These are phyloP conservation scores for Calonectria fujianensis DNA, from an alignment of 2,329 filamentous ascomycete genomes.

Conservation along the genomic window DNA sequence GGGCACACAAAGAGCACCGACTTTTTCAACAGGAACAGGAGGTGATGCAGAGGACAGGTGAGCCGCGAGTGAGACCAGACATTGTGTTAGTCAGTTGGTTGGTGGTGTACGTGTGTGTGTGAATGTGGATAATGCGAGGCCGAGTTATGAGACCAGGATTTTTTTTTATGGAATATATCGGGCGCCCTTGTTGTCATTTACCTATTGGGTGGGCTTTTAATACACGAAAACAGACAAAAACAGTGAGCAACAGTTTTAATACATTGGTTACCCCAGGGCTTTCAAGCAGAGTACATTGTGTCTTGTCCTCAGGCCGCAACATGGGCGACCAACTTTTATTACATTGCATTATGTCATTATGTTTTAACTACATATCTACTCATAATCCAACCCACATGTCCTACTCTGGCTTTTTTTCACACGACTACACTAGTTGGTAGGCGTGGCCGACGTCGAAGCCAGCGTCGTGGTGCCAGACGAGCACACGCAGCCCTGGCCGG, in stretches of 20 bases:
- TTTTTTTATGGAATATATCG: not conserved
- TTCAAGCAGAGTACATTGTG: not conserved
- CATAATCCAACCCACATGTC: not conserved
- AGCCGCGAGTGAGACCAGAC: not conserved
- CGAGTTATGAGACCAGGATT: not conserved
- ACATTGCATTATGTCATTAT: constrained; percentile 16
- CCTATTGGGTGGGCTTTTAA: not conserved
- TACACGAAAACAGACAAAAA: not conserved
- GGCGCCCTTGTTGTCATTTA: not conserved
- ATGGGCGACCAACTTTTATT: not conserved
- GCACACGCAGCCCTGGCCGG: constrained; percentile 65
- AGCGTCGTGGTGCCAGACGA: constrained; percentile 48
- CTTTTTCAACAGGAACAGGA: not conserved
- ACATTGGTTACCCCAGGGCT: not conserved
- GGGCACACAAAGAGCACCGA: constrained; percentile 20
- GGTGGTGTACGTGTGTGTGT: too few species aligned
- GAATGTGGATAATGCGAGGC: not conserved
- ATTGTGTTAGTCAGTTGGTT: not conserved
- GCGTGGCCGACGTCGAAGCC: constrained; percentile 45
- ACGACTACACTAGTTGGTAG: constrained; percentile 26
- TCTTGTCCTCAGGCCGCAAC: not conserved
- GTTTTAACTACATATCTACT: constrained; percentile 12
- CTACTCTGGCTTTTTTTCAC: not conserved
- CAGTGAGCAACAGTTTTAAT: not conserved
- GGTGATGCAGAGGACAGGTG: not conserved